Evolutionary conservation across 179 eudicot species (phyloP).

Genomic region (Sideroxylon spinosum): DNA sequence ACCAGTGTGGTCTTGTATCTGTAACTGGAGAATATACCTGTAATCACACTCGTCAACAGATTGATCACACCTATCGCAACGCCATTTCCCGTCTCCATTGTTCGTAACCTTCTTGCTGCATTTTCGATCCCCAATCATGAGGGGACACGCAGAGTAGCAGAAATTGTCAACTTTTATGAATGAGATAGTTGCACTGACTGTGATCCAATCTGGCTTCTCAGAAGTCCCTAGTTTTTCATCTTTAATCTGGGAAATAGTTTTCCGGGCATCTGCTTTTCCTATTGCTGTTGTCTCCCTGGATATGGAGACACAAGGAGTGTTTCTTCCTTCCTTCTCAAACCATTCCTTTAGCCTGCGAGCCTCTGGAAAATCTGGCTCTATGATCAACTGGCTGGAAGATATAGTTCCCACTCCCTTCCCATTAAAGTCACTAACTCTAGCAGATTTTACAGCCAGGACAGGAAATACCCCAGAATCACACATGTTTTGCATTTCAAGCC

Average conservation of each 20-base stretch:
- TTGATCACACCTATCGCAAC: conserved; percentile 81
- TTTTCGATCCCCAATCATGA: conserved; percentile 57
- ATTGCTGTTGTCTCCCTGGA: conserved; percentile 45
- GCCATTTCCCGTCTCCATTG: conserved; percentile 92
- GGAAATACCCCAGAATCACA: conserved; percentile 79
- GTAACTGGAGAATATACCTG: conserved; percentile 79
- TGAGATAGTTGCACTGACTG: conserved; percentile 58
- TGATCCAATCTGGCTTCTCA: conserved; percentile 90
- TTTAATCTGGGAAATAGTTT: conserved; percentile 77
- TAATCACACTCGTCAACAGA: conserved; percentile 74
- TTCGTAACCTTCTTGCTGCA: conserved; percentile 82
- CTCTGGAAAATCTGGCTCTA: conserved; percentile 88
- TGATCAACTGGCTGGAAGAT: conserved; percentile 52
- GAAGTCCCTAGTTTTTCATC: conserved; percentile 87
- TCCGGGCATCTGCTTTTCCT: conserved; percentile 54
- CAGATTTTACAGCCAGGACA: conserved; percentile 74
- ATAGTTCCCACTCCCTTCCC: conserved; percentile 80
- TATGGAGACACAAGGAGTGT: conserved; percentile 47
- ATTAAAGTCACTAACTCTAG: conserved; percentile 64
- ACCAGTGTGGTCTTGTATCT: conserved; percentile 85
- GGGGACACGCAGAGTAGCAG: conserved; percentile 83
- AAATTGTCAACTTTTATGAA: conserved; percentile 70
- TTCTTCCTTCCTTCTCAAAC: conserved; percentile 71
- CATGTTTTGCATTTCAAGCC: conserved; percentile 57
- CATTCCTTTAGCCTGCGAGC: conserved; percentile 57